phyloP scores from a whole-genome alignment of 352 stramenopile species.

The Thraustotheca clavata region DNA sequence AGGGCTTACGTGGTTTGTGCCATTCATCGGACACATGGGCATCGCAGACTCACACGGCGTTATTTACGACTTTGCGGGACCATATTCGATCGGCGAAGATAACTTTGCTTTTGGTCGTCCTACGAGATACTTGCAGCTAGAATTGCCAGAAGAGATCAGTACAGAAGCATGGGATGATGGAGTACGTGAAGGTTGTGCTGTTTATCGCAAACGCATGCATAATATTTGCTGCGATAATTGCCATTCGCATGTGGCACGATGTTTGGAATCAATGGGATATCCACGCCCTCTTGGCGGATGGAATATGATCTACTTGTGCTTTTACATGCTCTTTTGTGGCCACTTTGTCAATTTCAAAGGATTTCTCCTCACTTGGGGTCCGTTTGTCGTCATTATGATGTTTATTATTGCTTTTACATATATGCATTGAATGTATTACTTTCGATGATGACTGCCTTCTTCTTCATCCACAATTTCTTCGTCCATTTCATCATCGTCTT shows the following conservation, averaged over 20 bases:
- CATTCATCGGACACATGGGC: slow-evolving; percentile 95
- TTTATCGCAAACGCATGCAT: slow-evolving; percentile 94
- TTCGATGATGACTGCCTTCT: slow-evolving; percentile 17
- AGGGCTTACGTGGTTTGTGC: slow-evolving; percentile 87
- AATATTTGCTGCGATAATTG: slow-evolving; percentile 97
- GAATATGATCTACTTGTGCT: slow-evolving; percentile 19
- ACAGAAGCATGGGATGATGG: slow-evolving; percentile 85
- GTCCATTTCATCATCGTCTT: slow-evolving; percentile 42
- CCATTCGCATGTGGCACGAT: slow-evolving; percentile 90
- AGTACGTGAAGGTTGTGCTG: slow-evolving; percentile 76
- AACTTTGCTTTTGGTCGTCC: slow-evolving; percentile 82
- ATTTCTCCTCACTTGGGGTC: slow-evolving; percentile 6
- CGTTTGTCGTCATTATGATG: slow-evolving; percentile 2
- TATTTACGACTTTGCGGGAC: slow-evolving; percentile 94
- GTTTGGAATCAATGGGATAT: slow-evolving; percentile 13
- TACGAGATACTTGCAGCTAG: slow-evolving; percentile 84
- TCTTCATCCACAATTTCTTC: slow-evolving; percentile 73
- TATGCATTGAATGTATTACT: too few relatives aligned
- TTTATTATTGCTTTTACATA: too few relatives aligned
- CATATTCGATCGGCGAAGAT: slow-evolving; percentile 88
- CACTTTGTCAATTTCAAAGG: slow-evolving; percentile 13
- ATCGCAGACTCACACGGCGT: slow-evolving; percentile 87
- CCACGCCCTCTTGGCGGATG: slow-evolving; percentile 1
- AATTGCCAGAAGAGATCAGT: slow-evolving; percentile 29
- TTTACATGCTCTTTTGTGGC: slow-evolving; percentile 15